Percentiles rank a stretch among this genome's conserved stretches.
phyloP scores from a whole-genome alignment of 2,329 filamentous ascomycete species.

The Cryphonectria japonica region DNA sequence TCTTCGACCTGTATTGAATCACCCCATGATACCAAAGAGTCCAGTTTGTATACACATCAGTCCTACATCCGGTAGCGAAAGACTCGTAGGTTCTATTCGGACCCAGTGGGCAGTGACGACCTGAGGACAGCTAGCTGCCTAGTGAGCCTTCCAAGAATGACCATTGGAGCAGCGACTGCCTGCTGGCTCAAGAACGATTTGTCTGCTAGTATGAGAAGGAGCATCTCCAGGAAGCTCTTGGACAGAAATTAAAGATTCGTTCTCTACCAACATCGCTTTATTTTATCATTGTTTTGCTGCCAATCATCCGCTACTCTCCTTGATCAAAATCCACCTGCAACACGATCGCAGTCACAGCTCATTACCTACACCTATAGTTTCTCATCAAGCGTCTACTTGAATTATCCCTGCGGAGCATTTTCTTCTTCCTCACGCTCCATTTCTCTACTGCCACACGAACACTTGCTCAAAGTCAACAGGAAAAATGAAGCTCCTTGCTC shows the following conservation, averaged over 20 bases:
- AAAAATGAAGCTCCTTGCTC: slow-evolving; percentile 1
- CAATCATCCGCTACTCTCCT: not conserved
- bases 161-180: not conserved
- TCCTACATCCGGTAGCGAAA: not conserved
- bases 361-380: not conserved
- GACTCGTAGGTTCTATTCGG: not conserved
- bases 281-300: not conserved
- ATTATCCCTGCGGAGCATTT: not conserved
- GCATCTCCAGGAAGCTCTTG: not conserved
- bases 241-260: not conserved
- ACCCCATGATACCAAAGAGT: not conserved
- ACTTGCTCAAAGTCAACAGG: not conserved
- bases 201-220: not conserved
- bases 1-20: not conserved
- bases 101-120: not conserved
- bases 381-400: not conserved
- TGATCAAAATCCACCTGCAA: slow-evolving; percentile 28
- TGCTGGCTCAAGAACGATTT: not conserved
- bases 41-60: not conserved
- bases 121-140: not conserved
- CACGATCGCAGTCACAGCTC: not conserved
- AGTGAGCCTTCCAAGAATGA: not conserved
- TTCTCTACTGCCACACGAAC: not conserved
- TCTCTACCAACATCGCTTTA: not conserved
- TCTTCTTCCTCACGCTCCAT: not conserved